phyloP scores from a whole-genome alignment of 1,284 basidiomycete genomes.

The Anthracocystis walkeri region DNA sequence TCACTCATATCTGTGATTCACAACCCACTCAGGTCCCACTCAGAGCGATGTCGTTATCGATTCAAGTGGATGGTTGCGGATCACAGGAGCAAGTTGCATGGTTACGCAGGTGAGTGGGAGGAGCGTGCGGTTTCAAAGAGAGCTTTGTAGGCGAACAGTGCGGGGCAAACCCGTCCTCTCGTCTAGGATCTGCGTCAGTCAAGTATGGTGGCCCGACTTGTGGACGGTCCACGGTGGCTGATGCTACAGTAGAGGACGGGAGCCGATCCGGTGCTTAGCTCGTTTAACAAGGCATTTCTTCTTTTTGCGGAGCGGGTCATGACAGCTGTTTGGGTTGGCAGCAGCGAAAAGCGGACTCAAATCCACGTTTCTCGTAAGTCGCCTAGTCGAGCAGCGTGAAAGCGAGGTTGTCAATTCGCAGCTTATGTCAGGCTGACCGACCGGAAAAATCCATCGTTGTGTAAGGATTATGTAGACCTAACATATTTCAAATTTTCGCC shows the following conservation, averaged over 20 bases:
- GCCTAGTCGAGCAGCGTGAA: conserved; percentile 17
- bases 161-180: conserved; percentile 1
- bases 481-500: not conserved
- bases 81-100: not conserved
- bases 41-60: too few relatives aligned
- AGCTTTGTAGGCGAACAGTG: not conserved
- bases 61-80: too few relatives aligned
- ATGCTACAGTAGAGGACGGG: not conserved
- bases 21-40: too few relatives aligned
- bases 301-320: conserved; percentile 1
- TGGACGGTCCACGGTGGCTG: not conserved
- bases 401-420: not conserved
- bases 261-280: not conserved
- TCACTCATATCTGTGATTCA: too few relatives aligned
- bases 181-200: not conserved
- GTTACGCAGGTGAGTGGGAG: not conserved
- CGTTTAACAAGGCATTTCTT: conserved; percentile 6
- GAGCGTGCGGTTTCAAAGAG: not conserved
- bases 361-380: not conserved
- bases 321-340: too few relatives aligned
- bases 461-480: not conserved
- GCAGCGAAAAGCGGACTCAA: too few relatives aligned
- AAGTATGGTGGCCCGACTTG: not conserved
- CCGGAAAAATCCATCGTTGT: too few relatives aligned
- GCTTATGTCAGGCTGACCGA: conserved; percentile 26